Evolutionary conservation across 345 rosid species (phyloP), one percentile per base, ranked within the genome.

Genomic region (Acer campestre): DNA sequence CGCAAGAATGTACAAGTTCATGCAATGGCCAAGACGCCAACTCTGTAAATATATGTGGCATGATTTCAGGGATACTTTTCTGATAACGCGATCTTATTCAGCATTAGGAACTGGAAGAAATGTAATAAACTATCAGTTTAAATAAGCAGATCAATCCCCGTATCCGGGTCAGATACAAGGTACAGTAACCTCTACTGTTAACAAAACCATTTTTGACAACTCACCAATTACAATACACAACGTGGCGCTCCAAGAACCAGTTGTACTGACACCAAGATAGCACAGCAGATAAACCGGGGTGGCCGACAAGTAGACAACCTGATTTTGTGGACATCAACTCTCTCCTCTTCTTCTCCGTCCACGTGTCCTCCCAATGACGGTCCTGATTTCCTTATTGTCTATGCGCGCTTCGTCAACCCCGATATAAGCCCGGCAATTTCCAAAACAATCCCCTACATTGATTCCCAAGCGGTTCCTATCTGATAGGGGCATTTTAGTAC

Each of bases 241-340:
- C 89, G 91, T 86, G 93, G 90, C 85, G 7, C 17, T 11, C 10
- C 35, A 18, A 75, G 22, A 4, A 78, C 91, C 91, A 77, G 71
- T 85, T 75, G 81, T 59, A 44, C 84, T 40, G 75, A 79, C 81
- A 82, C 74, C 70, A 51, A 62, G 69, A 40, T 65, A 82, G 72
- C 73, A 66, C 44, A 46, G 86, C 88, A 78, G 93, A 85, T 84
- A 84, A 88, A 81, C 78, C 77, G 80, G 85, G 83, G 88, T 90
- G 96, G 95, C 95, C 97, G 94, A 93, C 98, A 93, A 86, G 80
- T 80, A 84, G 87, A 89, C 91, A 85, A 53, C 80, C 83, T 77
- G 83, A 85, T 80, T 82, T 88, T 88, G 84, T 35, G 95, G 88
- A 82, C 84, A 83, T 77, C 77, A 83, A 13, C 82, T 61, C 82